Conservation (phyloP, 2,329 filamentous ascomycete species). For the Penicillium sp. region DNA sequence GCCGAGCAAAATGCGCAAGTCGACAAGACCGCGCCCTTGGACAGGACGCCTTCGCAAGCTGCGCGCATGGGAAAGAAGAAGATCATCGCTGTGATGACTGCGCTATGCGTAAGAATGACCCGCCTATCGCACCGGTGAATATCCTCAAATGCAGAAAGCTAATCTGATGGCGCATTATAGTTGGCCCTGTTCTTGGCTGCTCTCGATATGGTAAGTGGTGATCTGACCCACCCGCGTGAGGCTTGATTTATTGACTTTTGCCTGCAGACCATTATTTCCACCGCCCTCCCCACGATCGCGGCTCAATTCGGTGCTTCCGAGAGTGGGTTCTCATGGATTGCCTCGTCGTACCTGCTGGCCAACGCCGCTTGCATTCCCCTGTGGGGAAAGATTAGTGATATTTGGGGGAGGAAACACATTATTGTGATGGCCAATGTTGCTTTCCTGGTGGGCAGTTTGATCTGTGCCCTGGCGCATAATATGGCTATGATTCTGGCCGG, state of each 20-base stretch:
- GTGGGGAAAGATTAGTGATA: slow-evolving; percentile 67
- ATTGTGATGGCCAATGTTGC: slow-evolving; percentile 61
- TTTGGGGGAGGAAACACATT: slow-evolving; percentile 67
- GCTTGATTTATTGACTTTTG: not conserved
- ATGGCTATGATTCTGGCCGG: slow-evolving; percentile 65
- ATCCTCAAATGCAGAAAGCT: slow-evolving; percentile 6
- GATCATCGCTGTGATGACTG: slow-evolving; percentile 44
- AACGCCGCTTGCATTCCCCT: slow-evolving; percentile 55
- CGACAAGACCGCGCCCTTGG: slow-evolving; percentile 21
- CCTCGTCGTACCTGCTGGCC: slow-evolving; percentile 49
- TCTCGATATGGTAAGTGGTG: slow-evolving; percentile 55
- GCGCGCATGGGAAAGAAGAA: slow-evolving; percentile 43
- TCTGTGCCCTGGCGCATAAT: slow-evolving; percentile 60
- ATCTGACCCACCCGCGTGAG: not conserved
- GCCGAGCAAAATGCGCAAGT: slow-evolving; percentile 12
- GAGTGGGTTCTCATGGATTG: slow-evolving; percentile 52
- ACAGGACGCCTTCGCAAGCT: slow-evolving; percentile 39
- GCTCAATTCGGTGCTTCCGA: slow-evolving; percentile 44
- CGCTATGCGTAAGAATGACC: slow-evolving; percentile 38
- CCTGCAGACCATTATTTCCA: slow-evolving; percentile 46
- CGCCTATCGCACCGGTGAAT: not conserved
- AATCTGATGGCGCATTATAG: slow-evolving; percentile 27
- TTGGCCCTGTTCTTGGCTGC: slow-evolving; percentile 63
- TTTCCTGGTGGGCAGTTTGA: slow-evolving; percentile 64
- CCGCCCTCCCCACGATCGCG: slow-evolving; percentile 48